A percentile compares a stretch with the other conserved stretches of the same genome.
phyloP scores from a whole-genome alignment of 495 filamentous ascomycete genomes.

The Aspergillus baeticus region DNA sequence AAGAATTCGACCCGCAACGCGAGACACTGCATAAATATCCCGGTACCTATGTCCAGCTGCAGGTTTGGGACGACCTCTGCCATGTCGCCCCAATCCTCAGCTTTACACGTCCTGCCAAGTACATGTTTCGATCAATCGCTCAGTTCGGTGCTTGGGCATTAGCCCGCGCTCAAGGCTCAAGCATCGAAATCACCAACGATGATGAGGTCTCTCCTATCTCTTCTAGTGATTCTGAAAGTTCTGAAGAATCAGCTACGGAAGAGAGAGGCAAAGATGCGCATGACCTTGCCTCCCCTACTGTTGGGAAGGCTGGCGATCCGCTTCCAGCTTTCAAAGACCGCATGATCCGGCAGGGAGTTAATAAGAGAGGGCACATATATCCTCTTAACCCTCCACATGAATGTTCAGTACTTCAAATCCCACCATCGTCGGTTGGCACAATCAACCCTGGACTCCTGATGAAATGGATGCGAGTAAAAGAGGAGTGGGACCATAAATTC shows the following conservation, averaged over 20 bases:
- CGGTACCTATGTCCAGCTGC: slow-evolving; percentile 90
- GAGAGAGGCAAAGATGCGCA: slow-evolving; percentile 21
- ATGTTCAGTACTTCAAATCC: slow-evolving; percentile 60
- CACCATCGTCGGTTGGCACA: slow-evolving; percentile 65
- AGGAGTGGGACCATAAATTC: slow-evolving; percentile 69
- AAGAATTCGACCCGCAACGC: slow-evolving; percentile 59
- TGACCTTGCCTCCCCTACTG: slow-evolving; percentile 29
- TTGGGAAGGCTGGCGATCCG: slow-evolving; percentile 81
- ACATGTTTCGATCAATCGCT: slow-evolving; percentile 86
- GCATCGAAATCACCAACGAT: slow-evolving; percentile 79
- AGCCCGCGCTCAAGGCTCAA: slow-evolving; percentile 73
- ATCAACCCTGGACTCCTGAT: slow-evolving; percentile 76
- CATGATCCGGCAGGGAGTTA: slow-evolving; percentile 88
- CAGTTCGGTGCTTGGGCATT: slow-evolving; percentile 92
- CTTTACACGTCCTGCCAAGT: slow-evolving; percentile 91
- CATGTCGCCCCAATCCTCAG: slow-evolving; percentile 89
- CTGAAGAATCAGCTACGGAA: slow-evolving; percentile 21
- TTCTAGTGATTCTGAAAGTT: slow-evolving; percentile 45
- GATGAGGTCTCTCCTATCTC: slow-evolving; percentile 75
- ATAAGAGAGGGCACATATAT: slow-evolving; percentile 69
- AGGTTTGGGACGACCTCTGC: slow-evolving; percentile 93
- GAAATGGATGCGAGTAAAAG: slow-evolving; percentile 76
- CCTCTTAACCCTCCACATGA: slow-evolving; percentile 60
- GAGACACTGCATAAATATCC: slow-evolving; percentile 60
- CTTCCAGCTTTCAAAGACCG: slow-evolving; percentile 74